phyloP scores from a whole-genome alignment of 2,329 filamentous ascomycete genomes.

The Exophiala phaeomuriformis region DNA sequence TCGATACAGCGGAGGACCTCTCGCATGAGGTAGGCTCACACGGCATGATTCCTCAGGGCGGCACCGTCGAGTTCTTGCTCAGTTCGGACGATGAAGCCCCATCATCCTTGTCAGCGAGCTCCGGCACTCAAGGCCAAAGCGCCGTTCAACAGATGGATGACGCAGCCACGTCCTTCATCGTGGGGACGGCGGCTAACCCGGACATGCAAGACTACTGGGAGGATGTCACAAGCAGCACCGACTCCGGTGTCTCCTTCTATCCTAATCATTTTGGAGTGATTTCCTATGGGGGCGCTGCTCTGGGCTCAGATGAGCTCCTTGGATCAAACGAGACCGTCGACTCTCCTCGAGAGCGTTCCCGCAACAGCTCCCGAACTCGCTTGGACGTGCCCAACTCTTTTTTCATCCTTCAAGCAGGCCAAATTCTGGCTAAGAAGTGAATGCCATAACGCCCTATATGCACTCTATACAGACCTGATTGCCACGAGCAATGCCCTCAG shows the following conservation, averaged over 20 bases:
- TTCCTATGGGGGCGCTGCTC: conserved; percentile 11
- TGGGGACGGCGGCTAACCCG: conserved; percentile 3
- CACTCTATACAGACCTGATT: too few relatives aligned
- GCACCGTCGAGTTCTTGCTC: conserved; percentile 18
- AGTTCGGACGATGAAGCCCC: not conserved
- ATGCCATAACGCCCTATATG: too few relatives aligned
- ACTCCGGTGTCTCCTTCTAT: conserved; percentile 6
- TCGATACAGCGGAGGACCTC: conserved; percentile 3
- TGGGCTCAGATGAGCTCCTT: not conserved
- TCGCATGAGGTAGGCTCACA: not conserved
- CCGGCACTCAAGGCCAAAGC: not conserved
- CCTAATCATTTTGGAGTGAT: conserved; percentile 20
- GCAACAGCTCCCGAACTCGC: conserved; percentile 2
- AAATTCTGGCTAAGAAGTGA: not conserved
- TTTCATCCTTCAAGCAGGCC: conserved; percentile 2
- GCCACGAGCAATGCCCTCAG: too few relatives aligned
- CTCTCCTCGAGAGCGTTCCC: not conserved
- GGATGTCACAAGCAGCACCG: not conserved
- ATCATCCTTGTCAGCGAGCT: not conserved
- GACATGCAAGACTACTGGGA: not conserved
- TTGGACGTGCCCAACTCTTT: conserved; percentile 12
- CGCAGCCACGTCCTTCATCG: not conserved
- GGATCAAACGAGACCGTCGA: not conserved
- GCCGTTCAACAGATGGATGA: not conserved
- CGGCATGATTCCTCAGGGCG: conserved; percentile 10